Conservation (phyloP, 805 yeast genomes). For the Starmerella bacillaris region DNA sequence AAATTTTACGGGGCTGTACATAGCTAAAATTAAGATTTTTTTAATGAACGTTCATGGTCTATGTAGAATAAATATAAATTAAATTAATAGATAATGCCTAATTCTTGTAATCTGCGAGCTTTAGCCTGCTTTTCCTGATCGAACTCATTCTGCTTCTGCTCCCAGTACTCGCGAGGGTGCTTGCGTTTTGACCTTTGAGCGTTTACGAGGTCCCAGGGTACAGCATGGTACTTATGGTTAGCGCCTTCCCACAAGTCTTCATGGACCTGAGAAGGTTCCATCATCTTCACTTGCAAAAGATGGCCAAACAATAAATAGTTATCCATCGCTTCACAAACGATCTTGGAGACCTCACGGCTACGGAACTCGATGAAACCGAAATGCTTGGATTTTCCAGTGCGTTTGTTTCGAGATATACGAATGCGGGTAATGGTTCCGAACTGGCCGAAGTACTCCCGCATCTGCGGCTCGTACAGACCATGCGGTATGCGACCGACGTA, state of each 20-base stretch:
- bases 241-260: constrained; percentile 41
- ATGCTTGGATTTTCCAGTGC: constrained; percentile 79
- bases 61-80: not conserved
- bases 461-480: constrained; percentile 63
- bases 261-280: constrained; percentile 25
- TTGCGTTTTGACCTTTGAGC: constrained; percentile 38
- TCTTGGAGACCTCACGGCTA: constrained; percentile 53
- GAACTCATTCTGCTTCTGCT: constrained; percentile 32
- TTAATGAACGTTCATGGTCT: not conserved
- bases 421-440: constrained; percentile 72
- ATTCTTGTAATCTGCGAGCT: constrained; percentile 32
- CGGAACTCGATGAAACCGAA: constrained; percentile 80
- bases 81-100: constrained; percentile 42
- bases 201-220: constrained; percentile 43
- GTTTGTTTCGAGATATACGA: constrained; percentile 72
- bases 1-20: not conserved
- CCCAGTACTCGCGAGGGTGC: constrained; percentile 41
- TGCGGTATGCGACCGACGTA: constrained; percentile 86
- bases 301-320: constrained; percentile 82
- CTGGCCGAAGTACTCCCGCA: constrained; percentile 67
- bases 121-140: constrained; percentile 29
- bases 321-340: constrained; percentile 92
- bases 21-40: not conserved
- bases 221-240: constrained; percentile 34
- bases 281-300: constrained; percentile 54